Evolutionary conservation across 768 basidiomycete genomes (phyloP).

Genomic region (Podaxis mareebaensis): DNA sequence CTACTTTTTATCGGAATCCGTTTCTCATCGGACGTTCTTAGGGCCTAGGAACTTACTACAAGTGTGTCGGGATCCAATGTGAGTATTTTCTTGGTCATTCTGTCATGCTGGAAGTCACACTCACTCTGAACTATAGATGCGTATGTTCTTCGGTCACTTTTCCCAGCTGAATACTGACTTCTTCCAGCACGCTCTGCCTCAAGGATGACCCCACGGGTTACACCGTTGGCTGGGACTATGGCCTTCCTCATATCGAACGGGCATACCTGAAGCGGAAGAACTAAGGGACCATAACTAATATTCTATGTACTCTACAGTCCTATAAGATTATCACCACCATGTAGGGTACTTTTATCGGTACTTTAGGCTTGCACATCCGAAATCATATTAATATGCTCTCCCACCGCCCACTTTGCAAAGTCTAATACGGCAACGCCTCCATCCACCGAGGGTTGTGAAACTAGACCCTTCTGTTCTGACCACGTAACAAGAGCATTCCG

Average conservation of each 20-base stretch:
- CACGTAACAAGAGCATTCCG: constrained; percentile 51
- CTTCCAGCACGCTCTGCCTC: constrained; percentile 52
- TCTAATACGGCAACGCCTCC: constrained; percentile 49
- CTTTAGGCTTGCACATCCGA: not conserved
- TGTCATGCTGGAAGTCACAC: constrained; percentile 11
- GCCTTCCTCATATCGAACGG: constrained; percentile 50
- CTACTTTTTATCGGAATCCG: not conserved
- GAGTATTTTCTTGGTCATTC: constrained; percentile 21
- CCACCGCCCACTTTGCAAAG: constrained; percentile 68
- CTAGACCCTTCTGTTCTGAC: constrained; percentile 50
- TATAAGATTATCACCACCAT: not conserved
- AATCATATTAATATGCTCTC: constrained; percentile 33
- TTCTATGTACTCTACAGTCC: not conserved
- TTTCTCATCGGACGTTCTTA: constrained; percentile 18
- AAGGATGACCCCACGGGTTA: constrained; percentile 60
- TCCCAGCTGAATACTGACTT: constrained; percentile 6
- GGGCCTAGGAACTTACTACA: constrained; percentile 53
- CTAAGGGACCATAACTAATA: constrained; percentile 2
- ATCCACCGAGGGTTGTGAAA: constrained; percentile 28
- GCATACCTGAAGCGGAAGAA: constrained; percentile 23
- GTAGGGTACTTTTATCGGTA: not conserved
- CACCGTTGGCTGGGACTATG: constrained; percentile 37
- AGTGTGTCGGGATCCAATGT: constrained; percentile 56
- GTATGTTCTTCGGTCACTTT: constrained; percentile 34
- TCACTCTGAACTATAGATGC: constrained; percentile 32